These are phyloP conservation scores for Mrakia blollopis DNA, from an alignment of 768 basidiomycete genomes.

Conservation along the genomic window DNA sequence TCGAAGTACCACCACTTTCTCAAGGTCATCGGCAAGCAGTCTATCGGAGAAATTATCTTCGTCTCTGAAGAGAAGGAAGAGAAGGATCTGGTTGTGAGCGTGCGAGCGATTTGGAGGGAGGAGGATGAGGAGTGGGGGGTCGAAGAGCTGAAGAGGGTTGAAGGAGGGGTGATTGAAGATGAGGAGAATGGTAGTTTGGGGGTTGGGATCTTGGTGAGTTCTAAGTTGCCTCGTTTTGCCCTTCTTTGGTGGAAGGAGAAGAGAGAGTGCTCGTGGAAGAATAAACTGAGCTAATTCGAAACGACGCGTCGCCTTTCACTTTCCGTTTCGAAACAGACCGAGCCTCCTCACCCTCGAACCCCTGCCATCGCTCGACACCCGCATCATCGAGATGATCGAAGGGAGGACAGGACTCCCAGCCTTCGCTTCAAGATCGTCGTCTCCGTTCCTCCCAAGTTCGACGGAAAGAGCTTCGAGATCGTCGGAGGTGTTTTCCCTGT, in stretches of 20 bases:
- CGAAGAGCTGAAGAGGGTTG: neutral
- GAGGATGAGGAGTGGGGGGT: neutral
- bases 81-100: neutral
- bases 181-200: neutral
- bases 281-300: neutral
- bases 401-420: neutral
- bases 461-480: neutral
- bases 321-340: too few species aligned
- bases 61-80: neutral
- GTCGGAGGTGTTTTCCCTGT: neutral
- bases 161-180: neutral
- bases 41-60: neutral
- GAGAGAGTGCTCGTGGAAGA: neutral
- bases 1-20: neutral
- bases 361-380: neutral
- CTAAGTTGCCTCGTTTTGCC: neutral
- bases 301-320: too few species aligned
- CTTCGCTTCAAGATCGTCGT: neutral
- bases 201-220: neutral
- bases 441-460: neutral
- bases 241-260: neutral
- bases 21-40: neutral
- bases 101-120: conserved; percentile 11
- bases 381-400: neutral
- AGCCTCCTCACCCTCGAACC: too few species aligned